Conservation (phyloP, 2,329 filamentous ascomycete species). For the Aspergillus pseudotamarii region DNA sequence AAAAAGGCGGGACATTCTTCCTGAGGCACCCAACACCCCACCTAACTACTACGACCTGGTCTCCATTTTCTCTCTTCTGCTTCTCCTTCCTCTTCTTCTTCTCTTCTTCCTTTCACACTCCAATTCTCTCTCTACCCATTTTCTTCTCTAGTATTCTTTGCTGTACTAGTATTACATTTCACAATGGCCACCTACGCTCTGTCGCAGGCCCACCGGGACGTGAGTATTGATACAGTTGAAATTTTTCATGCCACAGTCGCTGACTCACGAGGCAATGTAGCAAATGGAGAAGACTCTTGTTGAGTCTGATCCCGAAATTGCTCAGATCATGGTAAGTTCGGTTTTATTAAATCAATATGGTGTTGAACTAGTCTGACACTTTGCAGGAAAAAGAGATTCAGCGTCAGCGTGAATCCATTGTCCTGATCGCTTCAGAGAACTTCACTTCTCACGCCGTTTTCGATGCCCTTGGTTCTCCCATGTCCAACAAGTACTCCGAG, state of each 20-base stretch:
- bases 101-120: constrained; percentile 11
- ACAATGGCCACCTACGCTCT: constrained; percentile 62
- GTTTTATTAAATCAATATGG: not conserved
- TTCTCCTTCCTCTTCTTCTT: constrained; percentile 3
- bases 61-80: constrained; percentile 12
- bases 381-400: constrained; percentile 84
- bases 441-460: constrained; percentile 98
- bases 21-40: constrained; percentile 13
- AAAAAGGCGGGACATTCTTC: constrained; percentile 9
- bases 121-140: constrained; percentile 14
- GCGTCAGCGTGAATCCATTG: constrained; percentile 97
- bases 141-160: constrained; percentile 2
- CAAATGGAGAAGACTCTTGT: constrained; percentile 95
- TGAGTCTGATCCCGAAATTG: constrained; percentile 91
- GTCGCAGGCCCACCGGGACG: constrained; percentile 66
- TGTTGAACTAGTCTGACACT: constrained; percentile 31
- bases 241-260: constrained; percentile 16
- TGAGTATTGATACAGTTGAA: constrained; percentile 42
- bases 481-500: constrained; percentile 99
- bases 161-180: constrained; percentile 14
- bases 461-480: constrained; percentile 90
- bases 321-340: constrained; percentile 84
- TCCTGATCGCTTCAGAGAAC: constrained; percentile 98
- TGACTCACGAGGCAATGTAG: constrained; percentile 54
- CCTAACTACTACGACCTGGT: not conserved